A percentile compares a stretch with the other conserved stretches of the same genome.
These are phyloP conservation scores for Xylariales sp. DNA, from an alignment of 2,329 filamentous ascomycete species.

Conservation along the genomic window DNA sequence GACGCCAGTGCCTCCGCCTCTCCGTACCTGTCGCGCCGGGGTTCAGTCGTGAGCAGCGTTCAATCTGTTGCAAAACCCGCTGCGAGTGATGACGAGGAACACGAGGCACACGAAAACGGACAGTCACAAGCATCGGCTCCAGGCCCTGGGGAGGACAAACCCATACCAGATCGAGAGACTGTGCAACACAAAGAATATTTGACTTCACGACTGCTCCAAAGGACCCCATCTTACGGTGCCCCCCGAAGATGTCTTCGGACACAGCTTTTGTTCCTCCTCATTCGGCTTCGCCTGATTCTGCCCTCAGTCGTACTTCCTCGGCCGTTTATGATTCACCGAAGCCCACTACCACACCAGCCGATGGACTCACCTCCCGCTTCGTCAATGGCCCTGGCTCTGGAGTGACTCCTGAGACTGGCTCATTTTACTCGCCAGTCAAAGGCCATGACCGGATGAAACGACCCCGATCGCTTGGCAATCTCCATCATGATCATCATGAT, in stretches of 20 bases:
- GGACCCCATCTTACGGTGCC: conserved; percentile 56
- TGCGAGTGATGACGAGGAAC: conserved; percentile 15
- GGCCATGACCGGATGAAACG: conserved; percentile 29
- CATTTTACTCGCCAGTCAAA: conserved; percentile 41
- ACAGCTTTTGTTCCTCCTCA: conserved; percentile 42
- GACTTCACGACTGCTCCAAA: conserved; percentile 62
- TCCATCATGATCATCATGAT: conserved; percentile 22
- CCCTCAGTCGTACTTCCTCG: conserved; percentile 31
- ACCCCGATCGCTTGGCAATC: conserved; percentile 37
- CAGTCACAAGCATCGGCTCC: conserved; percentile 10
- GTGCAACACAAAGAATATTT: conserved; percentile 59
- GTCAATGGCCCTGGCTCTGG: conserved; percentile 48
- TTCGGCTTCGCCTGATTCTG: conserved; percentile 29
- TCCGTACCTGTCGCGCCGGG: conserved; percentile 48
- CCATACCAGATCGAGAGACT: conserved; percentile 34
- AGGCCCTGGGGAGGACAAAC: conserved; percentile 6
- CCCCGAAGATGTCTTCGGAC: conserved; percentile 61
- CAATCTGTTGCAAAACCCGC: conserved; percentile 38
- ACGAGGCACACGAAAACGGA: conserved; percentile 18
- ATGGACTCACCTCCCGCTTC: conserved; percentile 55
- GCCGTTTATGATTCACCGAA: conserved; percentile 32
- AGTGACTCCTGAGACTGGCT: conserved; percentile 42
- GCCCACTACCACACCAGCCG: conserved; percentile 18
- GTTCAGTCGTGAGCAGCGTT: conserved; percentile 45
- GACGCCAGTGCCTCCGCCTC: conserved; percentile 62